Conservation (phyloP, 1,284 basidiomycete species). For the Puccinia coronata region DNA sequence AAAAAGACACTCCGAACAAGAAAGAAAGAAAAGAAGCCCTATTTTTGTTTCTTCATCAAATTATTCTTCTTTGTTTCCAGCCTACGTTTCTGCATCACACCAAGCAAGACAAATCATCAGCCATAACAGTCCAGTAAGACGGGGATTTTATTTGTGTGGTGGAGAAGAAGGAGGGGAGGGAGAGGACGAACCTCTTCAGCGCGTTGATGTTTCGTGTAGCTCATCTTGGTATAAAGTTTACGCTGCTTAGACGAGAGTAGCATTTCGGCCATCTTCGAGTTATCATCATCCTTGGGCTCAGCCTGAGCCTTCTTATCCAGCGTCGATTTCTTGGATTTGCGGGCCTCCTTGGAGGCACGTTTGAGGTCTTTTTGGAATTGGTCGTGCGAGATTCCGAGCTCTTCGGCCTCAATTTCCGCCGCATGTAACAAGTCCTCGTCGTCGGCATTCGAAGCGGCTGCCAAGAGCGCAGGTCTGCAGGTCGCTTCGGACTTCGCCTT, state of each 20-base stretch:
- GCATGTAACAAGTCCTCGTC: conserved; percentile 75
- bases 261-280: conserved; percentile 33
- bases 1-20: too few relatives aligned
- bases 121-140: too few relatives aligned
- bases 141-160: too few relatives aligned
- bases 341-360: conserved; percentile 64
- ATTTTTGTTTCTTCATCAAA: conserved; percentile 11
- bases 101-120: conserved; percentile 5
- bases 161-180: background rate
- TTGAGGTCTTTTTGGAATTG: conserved; percentile 68
- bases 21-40: background rate
- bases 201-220: conserved; percentile 43
- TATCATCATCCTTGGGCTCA: conserved; percentile 51
- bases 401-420: conserved; percentile 91
- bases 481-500: conserved; percentile 50
- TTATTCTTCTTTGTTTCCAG: conserved; percentile 45
- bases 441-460: conserved; percentile 65
- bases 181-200: conserved; percentile 34
- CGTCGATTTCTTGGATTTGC: background rate
- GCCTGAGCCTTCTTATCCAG: background rate
- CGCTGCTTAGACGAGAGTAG: conserved; percentile 36
- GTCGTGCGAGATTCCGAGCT: conserved; percentile 78
- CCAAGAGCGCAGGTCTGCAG: conserved; percentile 62
- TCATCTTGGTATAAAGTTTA: conserved; percentile 47
- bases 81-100: conserved; percentile 28